A percentile compares a stretch with the other conserved stretches of the same genome.
Evolutionary conservation across 2,329 filamentous ascomycete genomes (phyloP).

Genomic region (Fusarium sp.): DNA sequence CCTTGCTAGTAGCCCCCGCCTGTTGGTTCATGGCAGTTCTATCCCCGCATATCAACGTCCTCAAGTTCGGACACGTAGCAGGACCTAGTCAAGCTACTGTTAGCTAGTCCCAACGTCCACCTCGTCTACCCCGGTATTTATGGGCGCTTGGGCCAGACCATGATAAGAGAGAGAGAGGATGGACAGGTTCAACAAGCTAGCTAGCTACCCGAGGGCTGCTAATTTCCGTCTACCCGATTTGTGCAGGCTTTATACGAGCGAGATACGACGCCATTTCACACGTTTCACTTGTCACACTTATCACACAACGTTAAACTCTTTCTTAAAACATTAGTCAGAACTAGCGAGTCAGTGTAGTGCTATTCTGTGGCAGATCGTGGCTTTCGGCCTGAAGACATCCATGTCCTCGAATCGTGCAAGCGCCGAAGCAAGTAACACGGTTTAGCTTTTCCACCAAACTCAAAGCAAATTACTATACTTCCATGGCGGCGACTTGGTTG

Average conservation of each 20-base stretch:
- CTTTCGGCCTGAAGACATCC: background rate
- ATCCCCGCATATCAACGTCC: background rate
- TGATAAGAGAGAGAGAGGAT: too few relatives aligned
- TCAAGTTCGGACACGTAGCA: constrained; percentile 4
- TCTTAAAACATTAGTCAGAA: too few relatives aligned
- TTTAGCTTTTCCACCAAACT: background rate
- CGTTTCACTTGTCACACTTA: too few relatives aligned
- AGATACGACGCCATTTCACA: too few relatives aligned
- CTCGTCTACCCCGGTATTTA: constrained; percentile 3
- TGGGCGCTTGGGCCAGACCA: background rate
- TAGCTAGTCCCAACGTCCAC: constrained; percentile 7
- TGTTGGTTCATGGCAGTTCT: background rate
- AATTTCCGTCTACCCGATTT: background rate
- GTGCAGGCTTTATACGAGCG: background rate
- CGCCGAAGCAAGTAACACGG: too few relatives aligned
- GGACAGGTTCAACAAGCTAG: too few relatives aligned
- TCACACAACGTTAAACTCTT: too few relatives aligned
- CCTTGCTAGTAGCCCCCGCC: background rate
- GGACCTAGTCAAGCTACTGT: too few relatives aligned
- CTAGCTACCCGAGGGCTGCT: background rate
- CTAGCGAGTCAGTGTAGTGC: too few relatives aligned
- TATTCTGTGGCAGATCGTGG: too few relatives aligned
- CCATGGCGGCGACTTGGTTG: background rate
- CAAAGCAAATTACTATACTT: background rate
- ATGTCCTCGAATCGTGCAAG: background rate